Evolutionary conservation across 495 filamentous ascomycete genomes (phyloP), one percentile per base, ranked within the genome.

Genomic region (Penicillium crystallinum): DNA sequence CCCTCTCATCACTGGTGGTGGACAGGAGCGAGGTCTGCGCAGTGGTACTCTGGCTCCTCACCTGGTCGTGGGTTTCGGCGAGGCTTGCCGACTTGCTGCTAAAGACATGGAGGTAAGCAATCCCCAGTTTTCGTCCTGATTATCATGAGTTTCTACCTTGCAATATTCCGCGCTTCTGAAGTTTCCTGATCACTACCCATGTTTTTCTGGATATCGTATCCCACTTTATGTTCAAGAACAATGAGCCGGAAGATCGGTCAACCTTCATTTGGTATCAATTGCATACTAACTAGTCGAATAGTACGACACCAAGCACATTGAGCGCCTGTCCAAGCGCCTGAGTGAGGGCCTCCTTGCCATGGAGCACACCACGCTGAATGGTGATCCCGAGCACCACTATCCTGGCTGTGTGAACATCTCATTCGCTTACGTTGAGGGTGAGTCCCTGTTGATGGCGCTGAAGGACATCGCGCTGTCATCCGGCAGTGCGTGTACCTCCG

Each of bases 391-490:
- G 5, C 78, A 79, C 52, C 91, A 90, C 72, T 98, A 97, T 70
- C 90, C 95, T 11, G 93, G 93, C 58, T 98, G 95, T 66, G 92
- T 98, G 51, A 98, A 98, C 66, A 84, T 98, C 36, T 98, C 93
- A 5, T 98, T 98, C 61, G 93, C 93, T 36, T 98, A 97, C 65
- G 88, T 98, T 15, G 93, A 98, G 71, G 93, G 93, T 49, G 93
- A 98, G 68, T 97, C 92, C 5, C 85, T 98, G 4, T 80, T 98
- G 49, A 98, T 98, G 93, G 93, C 93, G 2, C 75, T 98, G 46
- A 97, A 97, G 70, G 95, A 98, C 63, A 95, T 98, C 74, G 93
- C 93, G 0, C 76, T 98, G 14, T 97, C 93, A 34, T 97, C 95
- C 2, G 93, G 93, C 45, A 96, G 90, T 62, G 93, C 93, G 6